Conservation (phyloP, 768 basidiomycete genomes). For the Lactifluus piperatus region DNA sequence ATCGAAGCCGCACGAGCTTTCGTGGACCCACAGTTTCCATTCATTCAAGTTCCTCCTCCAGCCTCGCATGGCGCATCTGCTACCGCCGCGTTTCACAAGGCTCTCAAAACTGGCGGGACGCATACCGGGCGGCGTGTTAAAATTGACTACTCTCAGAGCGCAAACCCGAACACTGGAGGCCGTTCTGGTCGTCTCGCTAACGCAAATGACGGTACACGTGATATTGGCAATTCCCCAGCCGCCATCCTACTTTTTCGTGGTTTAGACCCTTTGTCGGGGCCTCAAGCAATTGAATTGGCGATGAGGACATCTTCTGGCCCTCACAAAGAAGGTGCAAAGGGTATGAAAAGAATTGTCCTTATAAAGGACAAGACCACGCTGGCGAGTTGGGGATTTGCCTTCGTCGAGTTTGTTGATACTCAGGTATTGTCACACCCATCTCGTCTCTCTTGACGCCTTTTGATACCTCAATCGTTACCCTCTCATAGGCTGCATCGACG, state of each 20-base stretch:
- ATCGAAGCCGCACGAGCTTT: slow-evolving; percentile 85
- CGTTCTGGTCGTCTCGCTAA: slow-evolving; percentile 49
- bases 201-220: slow-evolving; percentile 88
- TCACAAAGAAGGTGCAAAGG: slow-evolving; percentile 69
- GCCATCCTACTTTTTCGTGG: slow-evolving; percentile 86
- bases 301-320: slow-evolving; percentile 77
- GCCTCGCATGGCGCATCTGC: slow-evolving; percentile 81
- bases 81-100: slow-evolving; percentile 61
- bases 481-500: slow-evolving; percentile 64
- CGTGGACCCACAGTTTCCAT: slow-evolving; percentile 84
- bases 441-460: background rate
- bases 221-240: slow-evolving; percentile 82
- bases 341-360: slow-evolving; percentile 80
- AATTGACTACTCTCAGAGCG: slow-evolving; percentile 91
- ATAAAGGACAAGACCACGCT: slow-evolving; percentile 84
- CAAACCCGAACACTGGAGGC: slow-evolving; percentile 59
- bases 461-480: slow-evolving; percentile 16
- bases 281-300: slow-evolving; percentile 78
- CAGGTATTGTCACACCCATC: slow-evolving; percentile 42
- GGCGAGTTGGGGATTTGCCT: slow-evolving; percentile 89
- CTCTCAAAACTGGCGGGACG: slow-evolving; percentile 58
- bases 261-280: slow-evolving; percentile 79
- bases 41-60: slow-evolving; percentile 86
- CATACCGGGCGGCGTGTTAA: slow-evolving; percentile 83
- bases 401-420: slow-evolving; percentile 83